Evolutionary conservation across 1,284 basidiomycete genomes (phyloP).

Genomic region (Naganishia sp.): DNA sequence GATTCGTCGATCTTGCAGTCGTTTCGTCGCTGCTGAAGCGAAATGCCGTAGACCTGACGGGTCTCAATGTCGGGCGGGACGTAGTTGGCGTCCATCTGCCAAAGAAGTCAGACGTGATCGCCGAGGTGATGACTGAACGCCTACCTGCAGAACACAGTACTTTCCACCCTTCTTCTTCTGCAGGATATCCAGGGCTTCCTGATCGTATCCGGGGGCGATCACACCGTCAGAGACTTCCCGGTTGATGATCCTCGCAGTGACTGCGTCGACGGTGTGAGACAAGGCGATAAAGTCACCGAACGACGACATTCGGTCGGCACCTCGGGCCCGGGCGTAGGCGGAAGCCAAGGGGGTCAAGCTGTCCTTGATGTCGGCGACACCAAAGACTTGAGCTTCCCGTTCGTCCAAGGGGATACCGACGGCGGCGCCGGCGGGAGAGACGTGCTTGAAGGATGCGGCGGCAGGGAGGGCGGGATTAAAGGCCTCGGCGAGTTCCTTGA

Average conservation of each 20-base stretch:
- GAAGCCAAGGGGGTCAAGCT: slow-evolving; percentile 79
- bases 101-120: slow-evolving; percentile 33
- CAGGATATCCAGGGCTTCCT: slow-evolving; percentile 86
- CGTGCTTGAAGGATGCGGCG: slow-evolving; percentile 99
- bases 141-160: slow-evolving; percentile 85
- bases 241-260: slow-evolving; percentile 94
- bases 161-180: slow-evolving; percentile 98
- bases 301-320: slow-evolving; percentile 98
- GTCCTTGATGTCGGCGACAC: slow-evolving; percentile 88
- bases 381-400: slow-evolving; percentile 90
- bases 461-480: slow-evolving; percentile 70
- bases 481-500: slow-evolving; percentile 87
- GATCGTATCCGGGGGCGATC: slow-evolving; percentile 89
- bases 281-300: slow-evolving; percentile 99
- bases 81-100: slow-evolving; percentile 80
- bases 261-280: slow-evolving; percentile 86
- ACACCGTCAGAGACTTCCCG: slow-evolving; percentile 98
- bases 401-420: slow-evolving; percentile 83
- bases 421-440: slow-evolving; percentile 95
- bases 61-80: slow-evolving; percentile 79
- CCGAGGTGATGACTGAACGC: neutral
- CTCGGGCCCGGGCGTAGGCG: slow-evolving; percentile 94
- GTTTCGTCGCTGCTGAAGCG: slow-evolving; percentile 89
- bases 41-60: slow-evolving; percentile 91
- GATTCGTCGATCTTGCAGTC: slow-evolving; percentile 80